Percentiles rank a stretch among this genome's conserved stretches.
Conservation (phyloP, 495 filamentous ascomycete species). For the Daldinia caldariorum region DNA sequence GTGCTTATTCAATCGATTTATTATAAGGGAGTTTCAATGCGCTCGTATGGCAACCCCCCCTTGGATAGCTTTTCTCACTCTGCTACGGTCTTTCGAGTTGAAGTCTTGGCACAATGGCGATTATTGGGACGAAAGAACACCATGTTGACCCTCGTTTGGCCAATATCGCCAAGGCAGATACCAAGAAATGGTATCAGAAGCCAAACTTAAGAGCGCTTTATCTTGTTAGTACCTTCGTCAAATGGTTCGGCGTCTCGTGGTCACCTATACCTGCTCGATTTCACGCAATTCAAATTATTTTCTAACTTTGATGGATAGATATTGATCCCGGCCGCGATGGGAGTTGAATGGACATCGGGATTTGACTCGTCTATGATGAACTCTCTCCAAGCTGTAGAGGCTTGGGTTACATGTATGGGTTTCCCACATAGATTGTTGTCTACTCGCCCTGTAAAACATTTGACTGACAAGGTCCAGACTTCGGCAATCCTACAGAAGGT, state of each 20-base stretch:
- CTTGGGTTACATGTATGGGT: slow-evolving; percentile 61
- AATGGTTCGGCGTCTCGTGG: background rate
- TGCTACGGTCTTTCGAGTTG: background rate
- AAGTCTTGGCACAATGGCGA: slow-evolving; percentile 34
- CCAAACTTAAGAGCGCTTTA: slow-evolving; percentile 64
- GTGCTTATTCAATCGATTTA: background rate
- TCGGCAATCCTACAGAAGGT: slow-evolving; percentile 50
- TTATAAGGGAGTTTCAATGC: background rate
- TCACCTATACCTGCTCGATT: background rate
- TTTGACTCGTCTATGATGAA: slow-evolving; percentile 71
- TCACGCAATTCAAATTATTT: background rate
- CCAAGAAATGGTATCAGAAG: slow-evolving; percentile 64
- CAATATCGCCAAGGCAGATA: slow-evolving; percentile 52
- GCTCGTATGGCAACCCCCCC: background rate
- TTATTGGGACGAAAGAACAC: slow-evolving; percentile 39
- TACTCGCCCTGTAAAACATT: slow-evolving; percentile 27
- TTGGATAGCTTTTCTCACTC: background rate
- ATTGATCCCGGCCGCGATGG: slow-evolving; percentile 64
- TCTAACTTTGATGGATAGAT: slow-evolving; percentile 39
- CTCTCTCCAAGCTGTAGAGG: slow-evolving; percentile 61
- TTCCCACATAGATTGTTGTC: background rate
- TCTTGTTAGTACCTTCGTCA: slow-evolving; percentile 36
- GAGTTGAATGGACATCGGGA: slow-evolving; percentile 69
- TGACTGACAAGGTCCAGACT: slow-evolving; percentile 48
- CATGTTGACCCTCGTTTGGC: slow-evolving; percentile 39